These are phyloP conservation scores for Aspergillus jensenii DNA, from an alignment of 2,329 filamentous ascomycete species.

Conservation along the genomic window DNA sequence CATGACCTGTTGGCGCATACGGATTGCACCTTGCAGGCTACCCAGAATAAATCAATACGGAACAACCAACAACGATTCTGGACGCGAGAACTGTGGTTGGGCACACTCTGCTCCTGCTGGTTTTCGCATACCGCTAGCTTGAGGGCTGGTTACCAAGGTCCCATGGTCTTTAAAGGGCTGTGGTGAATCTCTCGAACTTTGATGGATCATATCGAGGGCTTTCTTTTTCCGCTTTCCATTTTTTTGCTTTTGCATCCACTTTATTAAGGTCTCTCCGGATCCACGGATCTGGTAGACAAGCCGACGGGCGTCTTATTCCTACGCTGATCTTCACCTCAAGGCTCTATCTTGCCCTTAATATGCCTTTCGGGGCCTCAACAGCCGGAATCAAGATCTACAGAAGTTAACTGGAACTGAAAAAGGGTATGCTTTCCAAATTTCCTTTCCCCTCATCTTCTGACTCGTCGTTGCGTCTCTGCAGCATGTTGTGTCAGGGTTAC, in stretches of 20 bases:
- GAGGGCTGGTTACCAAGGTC: neutral
- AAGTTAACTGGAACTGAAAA: neutral
- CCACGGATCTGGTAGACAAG: neutral
- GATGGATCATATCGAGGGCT: neutral
- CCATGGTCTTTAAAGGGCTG: neutral
- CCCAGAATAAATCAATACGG: neutral
- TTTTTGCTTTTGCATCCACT: slow-evolving; percentile 2
- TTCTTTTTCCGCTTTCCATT: neutral
- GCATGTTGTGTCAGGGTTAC: neutral
- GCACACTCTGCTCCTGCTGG: neutral
- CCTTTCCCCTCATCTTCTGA: neutral
- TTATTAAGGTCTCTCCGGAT: neutral
- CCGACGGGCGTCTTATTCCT: neutral
- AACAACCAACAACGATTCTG: neutral
- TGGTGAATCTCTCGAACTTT: neutral
- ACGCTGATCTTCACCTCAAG: neutral
- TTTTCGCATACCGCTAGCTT: neutral
- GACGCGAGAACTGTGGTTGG: neutral
- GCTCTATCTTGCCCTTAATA: neutral
- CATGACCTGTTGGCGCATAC: neutral
- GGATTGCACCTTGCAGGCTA: neutral
- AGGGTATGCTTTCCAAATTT: neutral
- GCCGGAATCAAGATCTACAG: neutral
- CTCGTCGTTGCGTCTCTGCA: neutral
- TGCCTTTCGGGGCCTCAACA: neutral